Evolutionary conservation across 2,329 filamentous ascomycete species (phyloP).

Genomic region (Aspergillus glaucus): DNA sequence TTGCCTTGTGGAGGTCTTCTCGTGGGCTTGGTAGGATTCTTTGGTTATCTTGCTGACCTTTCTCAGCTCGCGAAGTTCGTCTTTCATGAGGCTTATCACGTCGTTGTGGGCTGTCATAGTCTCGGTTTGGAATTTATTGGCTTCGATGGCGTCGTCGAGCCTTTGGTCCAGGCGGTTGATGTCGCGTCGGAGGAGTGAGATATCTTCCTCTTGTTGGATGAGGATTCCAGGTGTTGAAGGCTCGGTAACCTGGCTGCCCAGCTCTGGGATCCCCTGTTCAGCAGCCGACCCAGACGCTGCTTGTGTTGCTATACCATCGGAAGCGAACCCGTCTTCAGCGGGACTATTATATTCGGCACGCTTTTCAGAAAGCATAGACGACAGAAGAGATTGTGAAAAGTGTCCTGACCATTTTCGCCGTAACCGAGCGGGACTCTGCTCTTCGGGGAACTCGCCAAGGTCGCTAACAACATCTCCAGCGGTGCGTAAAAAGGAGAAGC

Average conservation of each 20-base stretch:
- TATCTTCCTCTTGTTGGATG: background rate
- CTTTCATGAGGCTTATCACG: background rate
- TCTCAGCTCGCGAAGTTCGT: background rate
- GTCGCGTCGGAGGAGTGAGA: background rate
- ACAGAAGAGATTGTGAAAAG: background rate
- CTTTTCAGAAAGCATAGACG: background rate
- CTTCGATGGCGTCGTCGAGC: background rate
- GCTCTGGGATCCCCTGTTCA: too few relatives aligned
- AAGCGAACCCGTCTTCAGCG: background rate
- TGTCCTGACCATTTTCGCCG: background rate
- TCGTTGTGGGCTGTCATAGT: conserved; percentile 2
- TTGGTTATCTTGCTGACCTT: background rate
- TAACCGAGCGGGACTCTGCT: background rate
- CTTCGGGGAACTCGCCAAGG: conserved; percentile 10
- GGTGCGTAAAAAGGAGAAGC: conserved; percentile 25
- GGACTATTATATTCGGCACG: background rate
- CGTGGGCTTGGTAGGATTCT: background rate
- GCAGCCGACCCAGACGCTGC: background rate
- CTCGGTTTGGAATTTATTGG: conserved; percentile 11
- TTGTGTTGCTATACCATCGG: background rate
- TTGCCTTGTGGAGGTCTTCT: background rate
- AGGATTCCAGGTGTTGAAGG: background rate
- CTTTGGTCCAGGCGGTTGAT: too few relatives aligned
- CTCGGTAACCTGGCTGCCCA: too few relatives aligned
- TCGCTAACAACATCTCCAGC: conserved; percentile 22